Percentiles rank a stretch among this genome's conserved stretches.
These are phyloP conservation scores for Penicillium sp. DNA, from an alignment of 2,329 filamentous ascomycete genomes.

Conservation along the genomic window DNA sequence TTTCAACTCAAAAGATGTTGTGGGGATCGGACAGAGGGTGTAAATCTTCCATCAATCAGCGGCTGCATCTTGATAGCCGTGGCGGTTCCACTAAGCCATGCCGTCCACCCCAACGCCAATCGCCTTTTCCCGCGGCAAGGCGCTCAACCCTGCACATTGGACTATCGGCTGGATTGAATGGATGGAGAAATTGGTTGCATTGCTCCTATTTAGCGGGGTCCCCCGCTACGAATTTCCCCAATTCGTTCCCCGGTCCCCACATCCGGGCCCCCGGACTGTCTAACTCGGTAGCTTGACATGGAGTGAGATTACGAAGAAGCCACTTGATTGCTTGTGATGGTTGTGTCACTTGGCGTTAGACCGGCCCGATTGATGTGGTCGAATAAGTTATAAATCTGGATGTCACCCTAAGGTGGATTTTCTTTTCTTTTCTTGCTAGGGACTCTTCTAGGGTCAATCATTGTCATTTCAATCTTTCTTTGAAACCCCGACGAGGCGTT, in stretches of 20 bases:
- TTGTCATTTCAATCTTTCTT: background rate
- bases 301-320: background rate
- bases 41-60: slow-evolving; percentile 11
- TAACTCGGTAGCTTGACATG: background rate
- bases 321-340: slow-evolving; percentile 3
- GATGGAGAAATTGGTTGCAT: slow-evolving; percentile 13
- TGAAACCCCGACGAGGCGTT: background rate
- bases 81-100: background rate
- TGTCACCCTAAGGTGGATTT: background rate
- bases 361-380: background rate
- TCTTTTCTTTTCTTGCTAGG: background rate
- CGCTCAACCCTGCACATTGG: background rate
- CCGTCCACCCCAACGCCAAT: background rate
- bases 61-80: background rate
- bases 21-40: background rate
- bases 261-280: slow-evolving; percentile 5
- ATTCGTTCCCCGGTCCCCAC: slow-evolving; percentile 13
- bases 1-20: background rate
- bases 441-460: background rate
- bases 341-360: background rate
- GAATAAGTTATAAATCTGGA: background rate
- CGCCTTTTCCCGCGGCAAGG: background rate
- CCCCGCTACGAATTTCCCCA: slow-evolving; percentile 19
- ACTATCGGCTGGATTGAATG: slow-evolving; percentile 4
- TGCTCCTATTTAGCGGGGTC: slow-evolving; percentile 6